phyloP scores from a whole-genome alignment of 2,329 filamentous ascomycete species.

The Colletotrichum trifolii region DNA sequence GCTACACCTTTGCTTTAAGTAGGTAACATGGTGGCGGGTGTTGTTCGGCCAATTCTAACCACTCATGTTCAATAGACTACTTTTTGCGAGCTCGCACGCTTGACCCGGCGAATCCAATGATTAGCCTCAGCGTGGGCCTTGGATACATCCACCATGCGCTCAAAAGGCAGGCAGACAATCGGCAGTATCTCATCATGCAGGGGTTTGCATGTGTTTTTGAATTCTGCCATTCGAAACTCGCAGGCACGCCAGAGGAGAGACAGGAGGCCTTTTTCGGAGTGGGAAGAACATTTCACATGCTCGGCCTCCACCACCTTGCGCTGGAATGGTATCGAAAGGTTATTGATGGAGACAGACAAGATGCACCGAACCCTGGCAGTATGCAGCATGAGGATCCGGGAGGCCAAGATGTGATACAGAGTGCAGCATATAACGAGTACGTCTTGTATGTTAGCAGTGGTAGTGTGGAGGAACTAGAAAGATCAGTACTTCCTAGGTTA shows the following conservation, averaged over 20 bases:
- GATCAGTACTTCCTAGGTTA: constrained; percentile 19
- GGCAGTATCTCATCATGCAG: constrained; percentile 88
- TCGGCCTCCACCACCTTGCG: constrained; percentile 39
- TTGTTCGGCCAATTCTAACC: background rate
- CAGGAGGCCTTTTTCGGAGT: constrained; percentile 89
- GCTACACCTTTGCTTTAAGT: constrained; percentile 85
- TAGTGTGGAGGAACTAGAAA: constrained; percentile 21
- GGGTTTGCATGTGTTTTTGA: constrained; percentile 83
- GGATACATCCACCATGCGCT: constrained; percentile 90
- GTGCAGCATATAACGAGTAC: constrained; percentile 37
- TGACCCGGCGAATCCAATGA: constrained; percentile 79
- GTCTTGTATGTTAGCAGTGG: constrained; percentile 44
- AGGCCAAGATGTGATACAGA: constrained; percentile 27
- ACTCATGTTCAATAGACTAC: constrained; percentile 68
- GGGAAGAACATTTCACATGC: constrained; percentile 75
- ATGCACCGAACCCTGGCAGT: background rate
- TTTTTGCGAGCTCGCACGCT: constrained; percentile 83
- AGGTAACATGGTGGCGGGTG: constrained; percentile 40
- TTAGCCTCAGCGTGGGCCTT: constrained; percentile 84
- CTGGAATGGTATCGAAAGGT: constrained; percentile 35
- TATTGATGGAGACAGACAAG: background rate
- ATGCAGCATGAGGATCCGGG: constrained; percentile 5
- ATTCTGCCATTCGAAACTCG: constrained; percentile 73
- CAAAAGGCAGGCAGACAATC: constrained; percentile 89
- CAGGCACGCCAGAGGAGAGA: constrained; percentile 52